A percentile compares a stretch with the other conserved stretches of the same genome.
These are phyloP conservation scores for Botrytis elliptica DNA, from an alignment of 2,329 filamentous ascomycete genomes.

Conservation along the genomic window DNA sequence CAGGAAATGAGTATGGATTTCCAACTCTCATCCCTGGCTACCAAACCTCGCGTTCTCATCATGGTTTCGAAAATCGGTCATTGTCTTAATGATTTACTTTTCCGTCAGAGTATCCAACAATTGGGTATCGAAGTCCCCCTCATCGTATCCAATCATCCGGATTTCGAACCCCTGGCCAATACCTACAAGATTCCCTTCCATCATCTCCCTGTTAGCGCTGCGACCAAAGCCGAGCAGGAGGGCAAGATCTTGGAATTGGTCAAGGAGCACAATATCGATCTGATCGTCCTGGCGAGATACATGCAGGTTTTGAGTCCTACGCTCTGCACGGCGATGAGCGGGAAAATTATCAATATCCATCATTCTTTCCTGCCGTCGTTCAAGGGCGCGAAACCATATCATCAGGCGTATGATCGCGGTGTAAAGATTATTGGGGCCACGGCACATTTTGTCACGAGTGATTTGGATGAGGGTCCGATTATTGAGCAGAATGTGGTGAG, in stretches of 20 bases:
- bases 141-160: conserved; percentile 80
- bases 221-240: conserved; percentile 76
- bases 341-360: conserved; percentile 90
- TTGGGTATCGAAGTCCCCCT: conserved; percentile 70
- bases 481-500: conserved; percentile 80
- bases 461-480: conserved; percentile 82
- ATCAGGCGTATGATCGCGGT: conserved; percentile 81
- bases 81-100: conserved; percentile 80
- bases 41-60: conserved; percentile 75
- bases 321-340: conserved; percentile 75
- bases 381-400: conserved; percentile 86
- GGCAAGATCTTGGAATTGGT: conserved; percentile 68
- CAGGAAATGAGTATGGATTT: conserved; percentile 66
- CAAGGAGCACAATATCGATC: conserved; percentile 66
- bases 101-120: conserved; percentile 72
- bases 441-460: conserved; percentile 81
- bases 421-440: conserved; percentile 88
- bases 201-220: conserved; percentile 76
- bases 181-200: conserved; percentile 77
- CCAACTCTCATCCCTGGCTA: conserved; percentile 64
- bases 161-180: conserved; percentile 65
- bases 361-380: conserved; percentile 83
- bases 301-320: conserved; percentile 81
- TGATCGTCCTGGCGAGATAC: conserved; percentile 79
- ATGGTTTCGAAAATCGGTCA: conserved; percentile 91